Conservation (phyloP, 2,329 filamentous ascomycete genomes). For the Fusarium robinianum region DNA sequence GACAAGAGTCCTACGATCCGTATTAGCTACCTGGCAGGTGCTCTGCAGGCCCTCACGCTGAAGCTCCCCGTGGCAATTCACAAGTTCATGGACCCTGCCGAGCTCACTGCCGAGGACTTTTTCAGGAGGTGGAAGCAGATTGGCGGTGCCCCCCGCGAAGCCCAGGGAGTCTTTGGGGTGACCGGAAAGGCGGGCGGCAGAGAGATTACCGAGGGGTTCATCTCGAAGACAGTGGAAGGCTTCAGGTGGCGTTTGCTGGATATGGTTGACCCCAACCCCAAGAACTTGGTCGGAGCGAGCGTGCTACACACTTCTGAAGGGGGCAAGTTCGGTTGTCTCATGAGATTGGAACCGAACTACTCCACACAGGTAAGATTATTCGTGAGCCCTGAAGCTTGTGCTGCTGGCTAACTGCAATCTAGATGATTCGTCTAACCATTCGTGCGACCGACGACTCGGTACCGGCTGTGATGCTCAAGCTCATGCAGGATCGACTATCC, state of each 20-base stretch:
- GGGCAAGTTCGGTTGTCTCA: constrained; percentile 91
- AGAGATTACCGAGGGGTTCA: constrained; percentile 72
- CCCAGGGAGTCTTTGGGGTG: constrained; percentile 82
- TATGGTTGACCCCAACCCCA: constrained; percentile 86
- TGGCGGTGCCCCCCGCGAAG: constrained; percentile 82
- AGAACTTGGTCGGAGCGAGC: constrained; percentile 91
- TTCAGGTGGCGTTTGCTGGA: constrained; percentile 89
- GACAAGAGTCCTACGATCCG: constrained; percentile 85
- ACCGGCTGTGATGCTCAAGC: constrained; percentile 75
- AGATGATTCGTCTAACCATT: constrained; percentile 97
- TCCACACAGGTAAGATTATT: constrained; percentile 75
- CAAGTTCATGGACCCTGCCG: constrained; percentile 95
- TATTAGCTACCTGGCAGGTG: constrained; percentile 91
- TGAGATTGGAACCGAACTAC: constrained; percentile 95
- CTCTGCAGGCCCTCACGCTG: constrained; percentile 87
- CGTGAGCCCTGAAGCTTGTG: background rate
- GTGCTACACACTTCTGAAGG: constrained; percentile 80
- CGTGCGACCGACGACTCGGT: constrained; percentile 91
- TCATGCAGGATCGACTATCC: constrained; percentile 84
- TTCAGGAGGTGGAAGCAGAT: constrained; percentile 99
- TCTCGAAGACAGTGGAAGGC: constrained; percentile 74
- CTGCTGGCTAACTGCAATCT: constrained; percentile 24
- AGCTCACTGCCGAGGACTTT: constrained; percentile 87
- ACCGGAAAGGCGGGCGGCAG: constrained; percentile 53
- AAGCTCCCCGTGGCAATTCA: constrained; percentile 87